These are phyloP conservation scores for Cordyceps cateniannulata DNA, from an alignment of 2,329 filamentous ascomycete species.

Conservation along the genomic window DNA sequence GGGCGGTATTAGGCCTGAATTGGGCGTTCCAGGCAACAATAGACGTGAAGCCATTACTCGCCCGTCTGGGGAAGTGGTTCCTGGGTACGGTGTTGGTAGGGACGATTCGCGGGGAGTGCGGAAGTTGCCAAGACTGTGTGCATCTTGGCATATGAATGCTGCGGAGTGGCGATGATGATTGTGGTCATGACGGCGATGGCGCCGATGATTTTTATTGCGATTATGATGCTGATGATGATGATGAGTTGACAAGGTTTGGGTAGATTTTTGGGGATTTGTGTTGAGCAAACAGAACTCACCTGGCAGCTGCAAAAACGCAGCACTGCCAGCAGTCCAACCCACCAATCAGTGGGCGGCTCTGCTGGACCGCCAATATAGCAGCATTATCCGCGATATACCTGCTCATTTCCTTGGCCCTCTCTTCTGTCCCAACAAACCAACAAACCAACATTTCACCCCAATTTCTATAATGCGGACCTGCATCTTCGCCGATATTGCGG, in stretches of 20 bases:
- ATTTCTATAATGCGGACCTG: too few relatives aligned
- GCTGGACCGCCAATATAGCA: neutral
- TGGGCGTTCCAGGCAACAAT: neutral
- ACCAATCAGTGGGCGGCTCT: neutral
- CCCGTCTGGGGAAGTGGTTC: slow-evolving; percentile 6
- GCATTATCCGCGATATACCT: neutral
- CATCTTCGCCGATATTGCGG: too few relatives aligned
- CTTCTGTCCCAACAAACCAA: too few relatives aligned
- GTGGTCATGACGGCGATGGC: too few relatives aligned
- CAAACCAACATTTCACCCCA: too few relatives aligned
- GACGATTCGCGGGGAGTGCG: neutral
- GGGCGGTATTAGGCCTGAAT: neutral
- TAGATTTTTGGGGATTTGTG: too few relatives aligned
- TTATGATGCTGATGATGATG: neutral
- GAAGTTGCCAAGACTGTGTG: neutral
- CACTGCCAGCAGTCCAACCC: neutral
- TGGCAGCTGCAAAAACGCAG: neutral
- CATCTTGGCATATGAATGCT: neutral
- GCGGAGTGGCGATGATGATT: neutral
- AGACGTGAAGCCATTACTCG: neutral
- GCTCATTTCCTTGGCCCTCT: neutral
- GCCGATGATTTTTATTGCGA: neutral
- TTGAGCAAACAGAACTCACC: neutral
- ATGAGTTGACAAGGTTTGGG: neutral
- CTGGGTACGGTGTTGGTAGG: neutral